Evolutionary conservation across 441 rosid genomes (phyloP).

Genomic region (Populus hybrid): DNA sequence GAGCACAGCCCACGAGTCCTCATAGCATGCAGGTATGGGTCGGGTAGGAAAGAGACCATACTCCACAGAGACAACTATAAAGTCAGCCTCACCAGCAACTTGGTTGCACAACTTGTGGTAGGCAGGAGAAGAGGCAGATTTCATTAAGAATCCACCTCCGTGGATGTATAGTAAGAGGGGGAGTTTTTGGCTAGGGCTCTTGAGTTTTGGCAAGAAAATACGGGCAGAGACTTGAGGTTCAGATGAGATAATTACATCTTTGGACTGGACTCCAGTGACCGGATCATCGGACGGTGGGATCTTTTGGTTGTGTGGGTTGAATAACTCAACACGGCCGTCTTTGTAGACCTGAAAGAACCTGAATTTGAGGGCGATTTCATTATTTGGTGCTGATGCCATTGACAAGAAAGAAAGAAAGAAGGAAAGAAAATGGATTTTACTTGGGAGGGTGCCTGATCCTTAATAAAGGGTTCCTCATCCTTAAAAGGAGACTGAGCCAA

Average conservation of each 20-base stretch:
- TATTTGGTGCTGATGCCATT: slow-evolving; percentile 20
- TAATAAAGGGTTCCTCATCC: too few species aligned
- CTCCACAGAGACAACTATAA: slow-evolving; percentile 35
- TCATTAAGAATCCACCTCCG: slow-evolving; percentile 36
- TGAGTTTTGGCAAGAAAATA: slow-evolving; percentile 39
- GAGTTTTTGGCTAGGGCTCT: slow-evolving; percentile 16
- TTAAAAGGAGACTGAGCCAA: background rate
- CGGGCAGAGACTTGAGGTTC: slow-evolving; percentile 39
- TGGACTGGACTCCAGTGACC: slow-evolving; percentile 37
- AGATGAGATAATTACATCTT: slow-evolving; percentile 37
- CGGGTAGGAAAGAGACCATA: slow-evolving; percentile 39
- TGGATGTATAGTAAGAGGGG: slow-evolving; percentile 37
- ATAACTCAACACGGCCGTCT: slow-evolving; percentile 34
- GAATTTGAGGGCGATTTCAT: slow-evolving; percentile 23
- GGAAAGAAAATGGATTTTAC: too few species aligned
- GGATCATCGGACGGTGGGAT: slow-evolving; percentile 37
- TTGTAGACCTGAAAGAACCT: slow-evolving; percentile 39
- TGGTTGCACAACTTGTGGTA: slow-evolving; percentile 25
- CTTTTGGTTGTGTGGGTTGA: slow-evolving; percentile 11
- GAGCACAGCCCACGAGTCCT: slow-evolving; percentile 42
- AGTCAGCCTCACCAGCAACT: slow-evolving; percentile 27
- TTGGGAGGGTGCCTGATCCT: background rate
- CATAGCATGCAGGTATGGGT: slow-evolving; percentile 41
- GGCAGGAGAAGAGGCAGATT: slow-evolving; percentile 25
- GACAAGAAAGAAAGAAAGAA: background rate